Conservation (phyloP, 306 rosid species). For the Alnus rubra region DNA sequence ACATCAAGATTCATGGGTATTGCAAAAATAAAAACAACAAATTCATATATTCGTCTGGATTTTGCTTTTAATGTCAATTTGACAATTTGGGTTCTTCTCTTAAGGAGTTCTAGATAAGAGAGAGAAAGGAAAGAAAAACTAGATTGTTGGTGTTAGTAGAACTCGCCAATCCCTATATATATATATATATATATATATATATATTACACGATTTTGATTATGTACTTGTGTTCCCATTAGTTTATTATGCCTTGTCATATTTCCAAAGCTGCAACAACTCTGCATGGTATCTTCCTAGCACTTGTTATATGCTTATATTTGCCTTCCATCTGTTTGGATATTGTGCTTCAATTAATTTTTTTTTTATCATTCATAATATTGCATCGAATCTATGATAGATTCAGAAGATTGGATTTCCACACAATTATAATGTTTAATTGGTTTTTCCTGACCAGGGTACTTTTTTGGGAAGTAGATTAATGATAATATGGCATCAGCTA, state of each 20-base stretch:
- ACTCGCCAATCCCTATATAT: not conserved
- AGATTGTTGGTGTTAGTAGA: not conserved
- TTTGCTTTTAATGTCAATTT: not conserved
- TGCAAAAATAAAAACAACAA: not conserved
- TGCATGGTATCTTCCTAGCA: not conserved
- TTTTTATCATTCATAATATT: not conserved
- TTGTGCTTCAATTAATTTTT: not conserved
- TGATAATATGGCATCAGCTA: not conserved
- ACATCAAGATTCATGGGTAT: not conserved
- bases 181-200: too few species aligned
- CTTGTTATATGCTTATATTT: not conserved
- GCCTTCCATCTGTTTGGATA: conserved; percentile 13
- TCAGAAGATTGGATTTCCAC: conserved; percentile 12
- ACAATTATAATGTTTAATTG: conserved; percentile 5
- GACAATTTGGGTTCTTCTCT: not conserved
- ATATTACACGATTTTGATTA: not conserved
- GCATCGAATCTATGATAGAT: not conserved
- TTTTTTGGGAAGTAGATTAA: not conserved
- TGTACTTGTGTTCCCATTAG: not conserved
- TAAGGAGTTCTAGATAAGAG: not conserved
- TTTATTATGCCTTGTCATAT: not conserved
- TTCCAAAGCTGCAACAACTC: not conserved
- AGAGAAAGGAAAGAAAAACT: not conserved
- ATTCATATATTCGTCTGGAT: not conserved
- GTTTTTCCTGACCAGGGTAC: conserved; percentile 28